Conservation (phyloP, 169 alveolate species). For the Cryptosporidium sp. region DNA sequence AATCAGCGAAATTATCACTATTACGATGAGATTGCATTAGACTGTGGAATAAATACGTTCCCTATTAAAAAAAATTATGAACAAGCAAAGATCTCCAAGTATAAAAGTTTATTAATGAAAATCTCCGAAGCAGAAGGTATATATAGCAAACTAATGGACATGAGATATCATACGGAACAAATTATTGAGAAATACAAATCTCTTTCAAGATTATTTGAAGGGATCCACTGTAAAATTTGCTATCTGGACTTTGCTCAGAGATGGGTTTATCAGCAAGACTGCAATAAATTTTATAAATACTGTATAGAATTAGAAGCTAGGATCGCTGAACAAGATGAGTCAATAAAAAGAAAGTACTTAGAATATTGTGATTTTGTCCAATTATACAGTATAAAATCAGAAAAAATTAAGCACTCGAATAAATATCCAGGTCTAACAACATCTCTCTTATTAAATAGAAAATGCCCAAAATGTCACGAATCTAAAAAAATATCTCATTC, state of each 20-base stretch:
- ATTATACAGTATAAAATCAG: conserved; percentile 5
- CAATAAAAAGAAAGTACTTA: conserved; percentile 24
- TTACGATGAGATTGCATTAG: conserved; percentile 26
- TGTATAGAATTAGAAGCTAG: conserved; percentile 65
- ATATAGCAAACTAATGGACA: conserved; percentile 29
- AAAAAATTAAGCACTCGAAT: not conserved
- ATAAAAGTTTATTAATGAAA: not conserved
- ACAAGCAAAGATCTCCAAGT: not conserved
- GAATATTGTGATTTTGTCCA: conserved; percentile 38
- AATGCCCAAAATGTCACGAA: conserved; percentile 50
- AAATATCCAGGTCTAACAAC: conserved; percentile 53
- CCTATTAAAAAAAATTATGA: not conserved
- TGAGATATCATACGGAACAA: conserved; percentile 6
- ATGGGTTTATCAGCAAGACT: conserved; percentile 68
- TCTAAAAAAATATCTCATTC: conserved; percentile 19
- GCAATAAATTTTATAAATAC: conserved; percentile 32
- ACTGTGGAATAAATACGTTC: not conserved
- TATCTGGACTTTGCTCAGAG: conserved; percentile 56
- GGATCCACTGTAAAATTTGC: conserved; percentile 46
- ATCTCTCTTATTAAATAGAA: not conserved
- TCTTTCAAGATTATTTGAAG: conserved; percentile 24
- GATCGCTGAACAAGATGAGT: conserved; percentile 53
- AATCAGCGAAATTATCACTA: not conserved
- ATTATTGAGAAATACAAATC: conserved; percentile 41
- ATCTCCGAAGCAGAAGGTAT: conserved; percentile 34